phyloP scores from a whole-genome alignment of 805 yeast genomes.

The Candida alai region DNA sequence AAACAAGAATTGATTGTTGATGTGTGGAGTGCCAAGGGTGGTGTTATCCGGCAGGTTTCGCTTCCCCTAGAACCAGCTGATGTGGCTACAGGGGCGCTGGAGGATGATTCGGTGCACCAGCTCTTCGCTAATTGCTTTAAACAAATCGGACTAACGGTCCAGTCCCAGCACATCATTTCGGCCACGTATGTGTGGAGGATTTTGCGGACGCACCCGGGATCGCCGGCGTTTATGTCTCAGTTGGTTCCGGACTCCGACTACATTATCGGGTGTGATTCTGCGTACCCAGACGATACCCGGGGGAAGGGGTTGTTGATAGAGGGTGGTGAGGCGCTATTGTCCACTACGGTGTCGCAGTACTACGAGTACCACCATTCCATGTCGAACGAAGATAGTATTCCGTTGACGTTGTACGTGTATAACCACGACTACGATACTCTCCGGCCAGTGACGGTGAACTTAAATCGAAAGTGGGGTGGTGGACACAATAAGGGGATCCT shows the following conservation, averaged over 20 bases:
- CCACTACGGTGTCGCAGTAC: constrained; percentile 59
- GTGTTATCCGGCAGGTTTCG: constrained; percentile 35
- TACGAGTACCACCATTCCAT: constrained; percentile 43
- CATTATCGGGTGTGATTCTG: constrained; percentile 63
- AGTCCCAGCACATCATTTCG: constrained; percentile 70
- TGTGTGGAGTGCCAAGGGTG: constrained; percentile 90
- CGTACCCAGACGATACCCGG: constrained; percentile 54
- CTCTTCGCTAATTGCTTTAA: constrained; percentile 35
- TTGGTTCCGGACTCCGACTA: constrained; percentile 83
- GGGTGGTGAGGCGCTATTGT: constrained; percentile 82
- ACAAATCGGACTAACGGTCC: constrained; percentile 63
- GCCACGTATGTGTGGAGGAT: constrained; percentile 88
- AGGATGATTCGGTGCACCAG: not conserved
- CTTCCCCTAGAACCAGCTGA: constrained; percentile 20
- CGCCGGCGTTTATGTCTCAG: constrained; percentile 84
- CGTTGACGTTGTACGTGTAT: constrained; percentile 57
- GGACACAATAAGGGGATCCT: constrained; percentile 65
- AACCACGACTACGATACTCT: constrained; percentile 83
- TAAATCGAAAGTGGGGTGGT: constrained; percentile 63
- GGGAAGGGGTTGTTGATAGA: constrained; percentile 67
- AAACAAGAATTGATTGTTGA: constrained; percentile 47
- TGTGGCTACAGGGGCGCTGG: not conserved
- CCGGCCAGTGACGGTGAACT: constrained; percentile 77
- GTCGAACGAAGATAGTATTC: constrained; percentile 32
- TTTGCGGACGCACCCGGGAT: constrained; percentile 61